Evolutionary conservation across 495 filamentous ascomycete genomes (phyloP), one percentile per base, ranked within the genome.

Genomic region (Aspergillus sclerotiicarbonarius): DNA sequence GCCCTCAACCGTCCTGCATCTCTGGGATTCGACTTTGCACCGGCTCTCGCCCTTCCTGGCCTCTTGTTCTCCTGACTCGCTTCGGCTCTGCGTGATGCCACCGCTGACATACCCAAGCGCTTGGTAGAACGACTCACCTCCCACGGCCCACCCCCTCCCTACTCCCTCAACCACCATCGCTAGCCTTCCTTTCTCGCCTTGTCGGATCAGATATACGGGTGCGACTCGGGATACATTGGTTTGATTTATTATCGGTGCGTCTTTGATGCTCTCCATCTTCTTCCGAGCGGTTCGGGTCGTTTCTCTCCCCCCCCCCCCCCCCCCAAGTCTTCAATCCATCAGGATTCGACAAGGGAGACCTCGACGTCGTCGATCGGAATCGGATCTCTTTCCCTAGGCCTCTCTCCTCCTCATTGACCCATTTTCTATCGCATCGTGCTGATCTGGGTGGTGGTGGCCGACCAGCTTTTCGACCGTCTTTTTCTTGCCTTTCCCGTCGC

Each of bases 61-160:
- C 60, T 31, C 47, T 60, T 71, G 57, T 51, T 65, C 61, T 60
- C 64, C 60, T 64, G 63, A 58, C 57, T 61, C 60, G 58, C 61
- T 60, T 64, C 49, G 54, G 61, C 51, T 58, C 60, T 66, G 58
- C 52, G 59, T 59, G 69, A 67, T 70, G 60, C 61, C 71, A 75
- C 65, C 70, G 71, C 74, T 77, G 71, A 76, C 74, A 69, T 71
- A 67, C 68, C 68, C 66, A 70, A 75, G 69, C 73, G 73, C 73
- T 72, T 75, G 64, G 67, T 71, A 71, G 69, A 72, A 60, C 63
- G 53, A 66, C 66, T 59, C 53, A 59, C 60, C 51, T 57, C 47
- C 56, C 65, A 54, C 55, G 41, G 20, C 60, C 48, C 65, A 65
- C 68, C 61, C 62, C 68, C 66, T 64, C 60, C 60, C 53, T 50